Evolutionary conservation across 352 stramenopile species (phyloP), one percentile per base, ranked within the genome.

Genomic region (Globisporangium cylindrosporum): DNA sequence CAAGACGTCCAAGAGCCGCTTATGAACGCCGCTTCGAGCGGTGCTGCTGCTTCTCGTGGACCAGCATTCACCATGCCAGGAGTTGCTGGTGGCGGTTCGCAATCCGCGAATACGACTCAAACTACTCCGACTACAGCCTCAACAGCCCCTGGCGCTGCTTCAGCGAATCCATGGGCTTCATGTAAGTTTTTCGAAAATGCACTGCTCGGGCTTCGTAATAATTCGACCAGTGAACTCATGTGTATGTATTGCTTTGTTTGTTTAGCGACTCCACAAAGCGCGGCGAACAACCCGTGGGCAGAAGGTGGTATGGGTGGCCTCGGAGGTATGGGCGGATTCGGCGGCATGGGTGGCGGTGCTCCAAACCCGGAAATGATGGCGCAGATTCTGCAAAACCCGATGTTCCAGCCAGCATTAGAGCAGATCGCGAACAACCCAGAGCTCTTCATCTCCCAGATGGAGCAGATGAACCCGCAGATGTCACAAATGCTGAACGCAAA

Each of bases 1-100:
- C 86, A 94, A 38, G 91, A 97, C 57, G 95, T 98, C 14, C 95
- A 99, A 70, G 97, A 98, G 71, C 96, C 97, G 3, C 89, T 99
- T 57, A 93, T 99, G 82, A 94, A 99, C 51, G 95, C 95, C 34
- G 81, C 88, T 8, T 68, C 82, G 3, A 89, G 79, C 49, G 84
- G 84, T 3, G 67, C 70, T 3, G 72, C 75, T 43, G 74, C 79
- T 24, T 64, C 86, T 41, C 73, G 81, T 18, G 81, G 79, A 6
- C 75, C 81, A 0, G 82, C 88, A n/a, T 96, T 96, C 64, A 90
- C 86, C 3, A 96, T 96, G 88, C 88, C 88, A 34, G 88, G 88
- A 10, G 77, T 93, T 29, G 83, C 87, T 18, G 84, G 88, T 49
- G 80, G 80, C 53, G 20, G 65, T 14, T 66, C 51, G 15, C 69